These are phyloP conservation scores for Fusarium mangiferae DNA, from an alignment of 2,329 filamentous ascomycete species.

Conservation along the genomic window DNA sequence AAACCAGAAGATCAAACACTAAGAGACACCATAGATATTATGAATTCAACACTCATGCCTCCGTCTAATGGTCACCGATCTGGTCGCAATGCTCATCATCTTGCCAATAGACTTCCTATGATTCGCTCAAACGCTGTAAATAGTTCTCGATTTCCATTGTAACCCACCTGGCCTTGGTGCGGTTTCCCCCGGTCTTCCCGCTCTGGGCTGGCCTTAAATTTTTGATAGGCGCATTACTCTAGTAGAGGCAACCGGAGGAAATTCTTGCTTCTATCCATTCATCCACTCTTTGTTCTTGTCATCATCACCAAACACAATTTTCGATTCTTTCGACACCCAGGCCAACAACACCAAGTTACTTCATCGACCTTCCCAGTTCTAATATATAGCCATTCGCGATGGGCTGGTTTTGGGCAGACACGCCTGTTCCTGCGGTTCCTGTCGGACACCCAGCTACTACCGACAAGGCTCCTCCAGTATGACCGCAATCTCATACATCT, in stretches of 20 bases:
- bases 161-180: constrained; percentile 1
- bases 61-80: not conserved
- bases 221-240: constrained; percentile 20
- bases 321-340: not conserved
- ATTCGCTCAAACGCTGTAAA: not conserved
- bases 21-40: not conserved
- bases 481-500: constrained; percentile 10
- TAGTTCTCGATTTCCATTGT: not conserved
- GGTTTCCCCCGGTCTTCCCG: constrained; percentile 28
- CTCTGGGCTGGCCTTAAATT: constrained; percentile 20
- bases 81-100: not conserved
- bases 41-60: not conserved
- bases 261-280: constrained; percentile 19
- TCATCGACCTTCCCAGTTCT: not conserved
- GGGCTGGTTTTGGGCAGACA: constrained; percentile 74
- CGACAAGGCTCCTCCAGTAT: constrained; percentile 49
- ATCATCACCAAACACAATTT: constrained; percentile 20
- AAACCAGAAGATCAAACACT: not conserved
- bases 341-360: not conserved
- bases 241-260: constrained; percentile 14
- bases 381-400: constrained; percentile 49
- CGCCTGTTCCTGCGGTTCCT: constrained; percentile 50
- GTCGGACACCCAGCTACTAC: constrained; percentile 47
- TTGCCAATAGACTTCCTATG: not conserved
- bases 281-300: constrained; percentile 27